phyloP scores from a whole-genome alignment of 306 rosid genomes.

The Casuarina equisetifolia region DNA sequence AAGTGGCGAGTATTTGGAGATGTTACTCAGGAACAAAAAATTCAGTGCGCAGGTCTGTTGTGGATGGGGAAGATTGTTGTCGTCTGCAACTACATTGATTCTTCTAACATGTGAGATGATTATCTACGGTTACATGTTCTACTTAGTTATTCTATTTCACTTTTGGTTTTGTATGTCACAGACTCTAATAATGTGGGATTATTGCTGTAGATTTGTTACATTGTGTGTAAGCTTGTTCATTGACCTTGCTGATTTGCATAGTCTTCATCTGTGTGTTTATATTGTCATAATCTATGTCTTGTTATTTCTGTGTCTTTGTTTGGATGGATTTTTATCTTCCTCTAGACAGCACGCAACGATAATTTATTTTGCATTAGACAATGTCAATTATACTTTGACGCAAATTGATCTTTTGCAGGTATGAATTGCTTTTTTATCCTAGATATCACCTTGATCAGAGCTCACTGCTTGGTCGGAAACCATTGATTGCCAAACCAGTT shows the following conservation, averaged over 20 bases:
- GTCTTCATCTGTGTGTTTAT: background rate
- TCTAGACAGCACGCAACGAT: background rate
- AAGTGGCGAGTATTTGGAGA: slow-evolving; percentile 96
- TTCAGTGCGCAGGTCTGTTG: slow-evolving; percentile 90
- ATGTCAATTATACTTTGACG: slow-evolving; percentile 20
- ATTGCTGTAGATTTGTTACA: slow-evolving; percentile 12
- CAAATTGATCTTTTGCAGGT: slow-evolving; percentile 52
- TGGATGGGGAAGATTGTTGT: slow-evolving; percentile 98
- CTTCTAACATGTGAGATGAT: slow-evolving; percentile 81
- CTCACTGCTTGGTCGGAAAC: slow-evolving; percentile 83
- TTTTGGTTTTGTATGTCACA: slow-evolving; percentile 23
- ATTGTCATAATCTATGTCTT: background rate
- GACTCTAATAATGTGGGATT: slow-evolving; percentile 2
- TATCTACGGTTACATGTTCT: slow-evolving; percentile 28
- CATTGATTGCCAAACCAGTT: slow-evolving; percentile 86
- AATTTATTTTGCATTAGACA: slow-evolving; percentile 26
- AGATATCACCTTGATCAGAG: slow-evolving; percentile 99
- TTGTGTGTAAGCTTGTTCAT: background rate
- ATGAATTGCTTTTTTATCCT: slow-evolving; percentile 93
- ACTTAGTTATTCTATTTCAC: slow-evolving; percentile 23
- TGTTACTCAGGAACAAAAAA: slow-evolving; percentile 89
- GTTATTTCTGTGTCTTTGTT: slow-evolving; percentile 7
- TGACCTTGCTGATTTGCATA: background rate
- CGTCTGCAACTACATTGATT: slow-evolving; percentile 85
- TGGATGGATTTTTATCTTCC: background rate